phyloP scores from a whole-genome alignment of 306 rosid genomes.

The Cercis canadensis region DNA sequence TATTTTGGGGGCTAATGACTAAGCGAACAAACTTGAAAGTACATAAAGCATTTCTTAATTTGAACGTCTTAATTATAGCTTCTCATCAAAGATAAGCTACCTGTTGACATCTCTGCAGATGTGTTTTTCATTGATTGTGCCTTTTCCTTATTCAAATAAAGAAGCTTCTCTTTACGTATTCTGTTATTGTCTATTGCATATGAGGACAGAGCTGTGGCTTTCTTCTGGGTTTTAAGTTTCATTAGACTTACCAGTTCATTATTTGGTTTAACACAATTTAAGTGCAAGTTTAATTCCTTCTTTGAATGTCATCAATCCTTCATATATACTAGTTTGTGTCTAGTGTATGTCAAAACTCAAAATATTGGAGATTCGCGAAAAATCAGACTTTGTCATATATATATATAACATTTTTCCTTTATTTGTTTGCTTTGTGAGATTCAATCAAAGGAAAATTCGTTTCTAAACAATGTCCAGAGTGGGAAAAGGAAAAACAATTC shows the following conservation, averaged over 20 bases:
- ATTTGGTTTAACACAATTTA: slow-evolving; percentile 27
- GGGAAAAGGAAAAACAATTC: not conserved
- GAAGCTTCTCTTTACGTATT: slow-evolving; percentile 40
- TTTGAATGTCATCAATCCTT: too few relatives aligned
- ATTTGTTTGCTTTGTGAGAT: not conserved
- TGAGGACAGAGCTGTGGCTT: slow-evolving; percentile 28
- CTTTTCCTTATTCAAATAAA: slow-evolving; percentile 38
- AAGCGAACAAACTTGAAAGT: slow-evolving; percentile 45
- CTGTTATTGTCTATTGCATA: slow-evolving; percentile 8
- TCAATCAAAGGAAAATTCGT: not conserved
- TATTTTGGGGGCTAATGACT: slow-evolving; percentile 39
- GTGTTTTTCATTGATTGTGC: slow-evolving; percentile 44
- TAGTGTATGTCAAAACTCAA: too few relatives aligned
- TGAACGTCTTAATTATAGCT: slow-evolving; percentile 59
- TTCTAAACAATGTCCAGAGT: slow-evolving; percentile 2
- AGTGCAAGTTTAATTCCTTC: slow-evolving; percentile 7
- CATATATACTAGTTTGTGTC: too few relatives aligned
- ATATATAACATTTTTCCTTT: too few relatives aligned
- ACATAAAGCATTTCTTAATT: slow-evolving; percentile 58
- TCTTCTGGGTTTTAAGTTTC: slow-evolving; percentile 14
- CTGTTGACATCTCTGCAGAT: slow-evolving; percentile 39
- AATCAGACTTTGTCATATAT: too few relatives aligned
- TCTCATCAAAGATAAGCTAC: slow-evolving; percentile 54
- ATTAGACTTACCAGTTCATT: slow-evolving; percentile 18
- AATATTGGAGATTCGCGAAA: too few relatives aligned